Evolutionary conservation across 2,329 filamentous ascomycete genomes (phyloP).

Genomic region (Diplodia sapinea): DNA sequence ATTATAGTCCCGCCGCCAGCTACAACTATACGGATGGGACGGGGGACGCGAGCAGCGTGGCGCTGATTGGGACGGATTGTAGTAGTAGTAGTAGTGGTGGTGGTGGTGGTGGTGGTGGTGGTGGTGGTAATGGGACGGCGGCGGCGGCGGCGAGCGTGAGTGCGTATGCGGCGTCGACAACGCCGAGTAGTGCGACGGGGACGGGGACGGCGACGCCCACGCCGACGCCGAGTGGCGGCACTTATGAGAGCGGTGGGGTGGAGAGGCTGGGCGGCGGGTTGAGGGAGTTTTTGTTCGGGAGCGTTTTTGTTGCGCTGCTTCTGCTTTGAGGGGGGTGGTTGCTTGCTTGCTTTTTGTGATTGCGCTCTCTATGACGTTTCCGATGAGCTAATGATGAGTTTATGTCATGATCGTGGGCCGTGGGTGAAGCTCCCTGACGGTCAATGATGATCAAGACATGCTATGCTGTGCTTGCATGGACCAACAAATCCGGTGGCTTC

Average conservation of each 20-base stretch:
- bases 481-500: no score
- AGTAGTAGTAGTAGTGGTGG: background rate
- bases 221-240: background rate
- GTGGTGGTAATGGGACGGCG: background rate
- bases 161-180: background rate
- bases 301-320: constrained; percentile 3
- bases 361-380: no score
- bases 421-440: no score
- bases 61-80: constrained; percentile 41
- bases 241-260: constrained; percentile 1
- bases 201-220: constrained; percentile 3
- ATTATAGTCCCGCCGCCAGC: constrained; percentile 57
- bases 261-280: background rate
- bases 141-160: background rate
- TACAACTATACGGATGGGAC: constrained; percentile 59
- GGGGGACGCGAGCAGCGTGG: constrained; percentile 57
- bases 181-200: background rate
- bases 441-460: no score
- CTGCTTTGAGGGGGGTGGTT: background rate
- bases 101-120: no score
- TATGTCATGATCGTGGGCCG: no score
- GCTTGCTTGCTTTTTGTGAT: no score
- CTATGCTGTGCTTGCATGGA: no score
- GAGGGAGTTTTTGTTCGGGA: constrained; percentile 7
- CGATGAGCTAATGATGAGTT: no score